Evolutionary conservation across 75 land plant species (phyloP), one percentile per base, ranked within the genome.

Genomic region (Sequoia sempervirens): DNA sequence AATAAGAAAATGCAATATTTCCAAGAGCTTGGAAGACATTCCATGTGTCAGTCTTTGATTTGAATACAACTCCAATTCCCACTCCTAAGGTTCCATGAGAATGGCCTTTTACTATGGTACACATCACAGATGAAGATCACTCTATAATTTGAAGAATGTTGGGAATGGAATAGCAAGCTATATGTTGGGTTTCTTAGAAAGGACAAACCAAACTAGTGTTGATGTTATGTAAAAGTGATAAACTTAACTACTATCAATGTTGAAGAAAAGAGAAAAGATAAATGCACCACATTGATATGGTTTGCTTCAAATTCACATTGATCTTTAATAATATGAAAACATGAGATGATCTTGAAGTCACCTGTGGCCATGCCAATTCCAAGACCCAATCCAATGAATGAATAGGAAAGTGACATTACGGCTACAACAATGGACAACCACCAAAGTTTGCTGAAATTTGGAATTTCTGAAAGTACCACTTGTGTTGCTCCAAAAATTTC

Each of bases 1-100:
- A 92, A 82, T 93, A 95, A 45, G 97, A 94, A 82, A 95, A 95
- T 17, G 97, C 97, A 53, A 95, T 92, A 81, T 95, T 87, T 36
- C 97, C 97, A 40, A 95, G 84, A 12, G 97, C 91, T 74, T 87
- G 89, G 79, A 90, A 92, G 10, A 89, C 82, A 18, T 80, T 88
- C 95, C 93, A 93, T 13, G 91, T 66, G 70, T 95, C 93, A 79
- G 91, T 83, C 7, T 80, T 34, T 14, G 78, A 83, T 3, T 90
- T 53, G 54, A 87, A 68, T 46, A 85, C 88, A 17, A 87, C 92
- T 1, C 93, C 92, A 7, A 95, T 83, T 23, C 80, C 64, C 12
- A 85, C 83, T 32, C 97, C 92, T 38, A 93, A 53, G n/a, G 84
- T 86, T 40, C 94, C 93, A 84, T 89, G 83, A 13, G 82, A 84